phyloP scores from a whole-genome alignment of 768 basidiomycete species.

The Russula abietina region DNA sequence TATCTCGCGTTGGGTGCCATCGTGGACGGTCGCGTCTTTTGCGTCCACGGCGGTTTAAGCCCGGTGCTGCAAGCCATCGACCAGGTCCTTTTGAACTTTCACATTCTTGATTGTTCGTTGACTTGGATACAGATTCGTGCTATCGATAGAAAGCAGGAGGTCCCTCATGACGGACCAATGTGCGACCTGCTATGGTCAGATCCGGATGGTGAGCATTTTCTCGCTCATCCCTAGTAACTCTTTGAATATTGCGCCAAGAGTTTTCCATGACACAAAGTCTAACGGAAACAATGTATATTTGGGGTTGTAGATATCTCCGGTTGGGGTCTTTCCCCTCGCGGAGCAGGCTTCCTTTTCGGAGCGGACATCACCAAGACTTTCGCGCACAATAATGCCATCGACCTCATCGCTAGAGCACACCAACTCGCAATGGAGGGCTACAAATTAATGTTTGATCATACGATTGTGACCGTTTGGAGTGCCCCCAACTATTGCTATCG shows the following conservation, averaged over 20 bases:
- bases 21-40: slow-evolving; percentile 96
- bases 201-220: slow-evolving; percentile 70
- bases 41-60: slow-evolving; percentile 94
- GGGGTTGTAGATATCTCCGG: slow-evolving; percentile 66
- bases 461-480: slow-evolving; percentile 97
- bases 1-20: slow-evolving; percentile 91
- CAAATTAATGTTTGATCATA: slow-evolving; percentile 94
- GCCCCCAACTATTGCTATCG: slow-evolving; percentile 98
- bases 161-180: slow-evolving; percentile 98
- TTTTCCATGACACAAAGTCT: not conserved
- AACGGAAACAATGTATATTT: not conserved
- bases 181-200: slow-evolving; percentile 99
- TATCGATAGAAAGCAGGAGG: slow-evolving; percentile 95
- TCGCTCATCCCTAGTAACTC: not conserved
- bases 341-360: slow-evolving; percentile 94
- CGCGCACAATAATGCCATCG: slow-evolving; percentile 85
- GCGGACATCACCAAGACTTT: slow-evolving; percentile 87
- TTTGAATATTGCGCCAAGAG: not conserved
- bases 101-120: not conserved
- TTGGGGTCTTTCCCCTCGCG: slow-evolving; percentile 97
- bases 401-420: slow-evolving; percentile 94
- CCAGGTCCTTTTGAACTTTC: slow-evolving; percentile 49
- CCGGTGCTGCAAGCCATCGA: slow-evolving; percentile 82
- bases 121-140: slow-evolving; percentile 62
- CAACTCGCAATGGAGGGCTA: slow-evolving; percentile 98